phyloP scores from a whole-genome alignment of 2,329 filamentous ascomycete species.

The Trichoderma cornu-damae region DNA sequence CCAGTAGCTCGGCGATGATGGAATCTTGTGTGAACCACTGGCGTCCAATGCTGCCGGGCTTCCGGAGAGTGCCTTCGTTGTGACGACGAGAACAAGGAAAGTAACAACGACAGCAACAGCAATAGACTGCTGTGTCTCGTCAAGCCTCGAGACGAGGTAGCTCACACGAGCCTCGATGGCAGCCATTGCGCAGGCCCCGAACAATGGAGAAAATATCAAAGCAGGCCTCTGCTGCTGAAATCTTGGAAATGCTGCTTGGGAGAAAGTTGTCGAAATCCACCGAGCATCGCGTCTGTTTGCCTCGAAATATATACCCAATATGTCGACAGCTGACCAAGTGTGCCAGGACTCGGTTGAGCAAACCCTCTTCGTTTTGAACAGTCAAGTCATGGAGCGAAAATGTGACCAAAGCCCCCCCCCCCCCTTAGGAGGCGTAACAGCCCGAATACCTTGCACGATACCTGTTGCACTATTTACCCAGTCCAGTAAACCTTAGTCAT shows the following conservation, averaged over 20 bases:
- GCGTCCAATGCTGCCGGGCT: background rate
- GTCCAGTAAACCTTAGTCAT: no score
- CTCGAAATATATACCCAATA: background rate
- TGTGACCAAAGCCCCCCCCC: background rate
- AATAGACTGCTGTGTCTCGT: conserved; percentile 24
- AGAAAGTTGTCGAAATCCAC: background rate
- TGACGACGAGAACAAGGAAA: conserved; percentile 26
- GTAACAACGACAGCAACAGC: conserved; percentile 25
- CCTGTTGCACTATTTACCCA: background rate
- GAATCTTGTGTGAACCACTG: conserved; percentile 10
- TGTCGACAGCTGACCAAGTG: background rate
- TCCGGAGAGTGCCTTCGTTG: conserved; percentile 25
- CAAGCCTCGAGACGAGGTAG: conserved; percentile 11
- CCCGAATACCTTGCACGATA: conserved; percentile 13
- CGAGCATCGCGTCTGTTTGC: background rate
- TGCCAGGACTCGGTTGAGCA: background rate
- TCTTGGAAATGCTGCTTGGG: background rate
- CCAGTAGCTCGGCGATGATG: conserved; percentile 28
- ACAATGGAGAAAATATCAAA: background rate
- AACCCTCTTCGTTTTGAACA: background rate
- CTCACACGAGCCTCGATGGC: conserved; percentile 3
- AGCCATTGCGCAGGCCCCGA: background rate
- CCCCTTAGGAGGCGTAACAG: background rate
- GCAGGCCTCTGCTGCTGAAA: background rate
- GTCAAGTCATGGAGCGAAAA: background rate